phyloP scores from a whole-genome alignment of 2,329 filamentous ascomycete species.

The Colletotrichum eremochloae region DNA sequence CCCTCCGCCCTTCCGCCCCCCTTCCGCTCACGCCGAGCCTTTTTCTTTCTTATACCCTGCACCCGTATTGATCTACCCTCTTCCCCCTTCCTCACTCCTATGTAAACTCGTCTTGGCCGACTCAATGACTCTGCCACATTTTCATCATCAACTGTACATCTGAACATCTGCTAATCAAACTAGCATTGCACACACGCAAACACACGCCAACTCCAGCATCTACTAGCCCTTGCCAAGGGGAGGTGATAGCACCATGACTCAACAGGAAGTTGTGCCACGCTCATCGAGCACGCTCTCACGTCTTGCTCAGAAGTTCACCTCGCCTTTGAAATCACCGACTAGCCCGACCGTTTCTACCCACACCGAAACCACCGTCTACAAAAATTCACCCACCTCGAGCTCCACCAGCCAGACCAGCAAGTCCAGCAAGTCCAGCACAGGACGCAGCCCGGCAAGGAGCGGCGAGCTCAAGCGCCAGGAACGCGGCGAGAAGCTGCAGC shows the following conservation, averaged over 20 bases:
- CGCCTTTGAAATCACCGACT: slow-evolving; percentile 14
- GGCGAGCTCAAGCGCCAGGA: slow-evolving; percentile 31
- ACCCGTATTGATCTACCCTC: slow-evolving; percentile 24
- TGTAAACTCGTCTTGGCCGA: slow-evolving; percentile 29
- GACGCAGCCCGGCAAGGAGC: slow-evolving; percentile 26
- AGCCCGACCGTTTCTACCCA: slow-evolving; percentile 3
- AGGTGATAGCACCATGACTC: slow-evolving; percentile 20
- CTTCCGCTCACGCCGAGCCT: neutral
- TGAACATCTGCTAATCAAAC: slow-evolving; percentile 3
- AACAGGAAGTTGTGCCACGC: slow-evolving; percentile 4
- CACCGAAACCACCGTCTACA: slow-evolving; percentile 30
- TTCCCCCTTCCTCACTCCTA: neutral
- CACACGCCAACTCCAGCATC: neutral
- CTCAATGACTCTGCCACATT: neutral
- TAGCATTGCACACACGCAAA: neutral
- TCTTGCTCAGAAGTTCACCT: slow-evolving; percentile 37
- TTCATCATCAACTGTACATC: neutral
- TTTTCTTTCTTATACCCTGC: slow-evolving; percentile 7
- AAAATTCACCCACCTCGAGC: slow-evolving; percentile 9
- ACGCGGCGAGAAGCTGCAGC: slow-evolving; percentile 31
- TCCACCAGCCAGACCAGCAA: slow-evolving; percentile 25
- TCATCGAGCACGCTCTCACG: slow-evolving; percentile 43
- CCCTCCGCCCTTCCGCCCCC: no score
- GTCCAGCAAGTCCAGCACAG: slow-evolving; percentile 16
- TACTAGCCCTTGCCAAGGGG: slow-evolving; percentile 10